These are phyloP conservation scores for Fagopyrum homotropicum DNA, from an alignment of 148 eudicot species.

Conservation along the genomic window DNA sequence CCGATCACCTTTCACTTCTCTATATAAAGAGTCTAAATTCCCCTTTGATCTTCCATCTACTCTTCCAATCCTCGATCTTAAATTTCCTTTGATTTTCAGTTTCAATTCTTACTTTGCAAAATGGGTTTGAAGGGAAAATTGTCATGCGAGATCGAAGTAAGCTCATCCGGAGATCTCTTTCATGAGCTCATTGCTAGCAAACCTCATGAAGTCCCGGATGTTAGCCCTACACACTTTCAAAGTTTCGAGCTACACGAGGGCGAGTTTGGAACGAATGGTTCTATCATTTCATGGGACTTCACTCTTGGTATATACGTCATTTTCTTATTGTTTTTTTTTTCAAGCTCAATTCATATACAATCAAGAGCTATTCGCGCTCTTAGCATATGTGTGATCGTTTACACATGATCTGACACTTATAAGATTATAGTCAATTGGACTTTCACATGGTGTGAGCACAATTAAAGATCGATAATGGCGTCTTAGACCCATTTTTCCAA, in stretches of 20 bases:
- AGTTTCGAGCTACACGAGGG: background rate
- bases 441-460: no score
- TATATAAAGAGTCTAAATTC: no score
- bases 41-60: no score
- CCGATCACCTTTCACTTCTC: no score
- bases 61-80: no score
- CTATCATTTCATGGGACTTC: background rate
- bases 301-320: background rate
- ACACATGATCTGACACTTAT: no score
- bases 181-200: background rate
- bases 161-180: background rate
- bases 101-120: background rate
- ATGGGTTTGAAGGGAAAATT: constrained; percentile 1
- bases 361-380: no score
- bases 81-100: no score
- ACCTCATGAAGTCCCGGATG: background rate
- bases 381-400: no score
- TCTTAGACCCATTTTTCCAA: no score
- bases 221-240: background rate
- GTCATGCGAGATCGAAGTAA: background rate
- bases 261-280: background rate
- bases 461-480: no score
- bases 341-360: background rate
- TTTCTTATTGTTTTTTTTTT: background rate
- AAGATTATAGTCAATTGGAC: no score